These are phyloP conservation scores for Luzula sylvatica DNA, from an alignment of 176 grass and related monocot genomes.

Conservation along the genomic window DNA sequence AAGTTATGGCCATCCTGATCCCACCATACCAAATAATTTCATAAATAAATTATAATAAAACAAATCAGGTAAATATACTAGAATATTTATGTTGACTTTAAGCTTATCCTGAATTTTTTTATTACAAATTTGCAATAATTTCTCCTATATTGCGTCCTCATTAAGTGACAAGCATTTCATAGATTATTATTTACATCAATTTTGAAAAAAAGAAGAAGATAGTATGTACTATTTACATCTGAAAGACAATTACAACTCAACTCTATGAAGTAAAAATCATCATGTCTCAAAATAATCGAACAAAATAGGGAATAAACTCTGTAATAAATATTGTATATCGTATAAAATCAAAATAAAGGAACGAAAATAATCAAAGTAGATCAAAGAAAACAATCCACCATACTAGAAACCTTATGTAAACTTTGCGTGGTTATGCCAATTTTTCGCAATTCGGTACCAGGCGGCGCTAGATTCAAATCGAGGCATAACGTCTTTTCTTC, in stretches of 20 bases:
- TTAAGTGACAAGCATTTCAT: too few species aligned
- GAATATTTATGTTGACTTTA: too few species aligned
- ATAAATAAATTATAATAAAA: too few species aligned
- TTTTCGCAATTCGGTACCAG: constrained; percentile 45
- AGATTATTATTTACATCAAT: too few species aligned
- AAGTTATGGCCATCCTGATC: too few species aligned
- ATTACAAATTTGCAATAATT: too few species aligned
- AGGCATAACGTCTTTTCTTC: constrained; percentile 30
- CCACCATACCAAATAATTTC: too few species aligned
- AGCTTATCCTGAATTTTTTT: too few species aligned
- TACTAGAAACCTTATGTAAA: constrained; percentile 42
- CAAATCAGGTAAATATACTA: too few species aligned
- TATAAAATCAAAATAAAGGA: neutral
- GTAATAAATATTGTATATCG: neutral
- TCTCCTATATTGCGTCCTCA: too few species aligned
- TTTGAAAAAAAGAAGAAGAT: too few species aligned
- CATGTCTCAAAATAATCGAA: constrained; percentile 2
- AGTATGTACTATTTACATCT: too few species aligned
- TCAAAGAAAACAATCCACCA: constrained; percentile 59
- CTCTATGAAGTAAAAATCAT: constrained; percentile 12
- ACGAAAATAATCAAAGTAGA: constrained; percentile 1
- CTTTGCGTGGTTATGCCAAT: constrained; percentile 19
- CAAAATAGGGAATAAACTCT: neutral
- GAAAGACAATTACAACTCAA: neutral
- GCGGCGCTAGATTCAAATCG: constrained; percentile 73